Percentiles rank a stretch among this genome's conserved stretches.
These are phyloP conservation scores for Fusarium hostae DNA, from an alignment of 2,329 filamentous ascomycete genomes.

Conservation along the genomic window DNA sequence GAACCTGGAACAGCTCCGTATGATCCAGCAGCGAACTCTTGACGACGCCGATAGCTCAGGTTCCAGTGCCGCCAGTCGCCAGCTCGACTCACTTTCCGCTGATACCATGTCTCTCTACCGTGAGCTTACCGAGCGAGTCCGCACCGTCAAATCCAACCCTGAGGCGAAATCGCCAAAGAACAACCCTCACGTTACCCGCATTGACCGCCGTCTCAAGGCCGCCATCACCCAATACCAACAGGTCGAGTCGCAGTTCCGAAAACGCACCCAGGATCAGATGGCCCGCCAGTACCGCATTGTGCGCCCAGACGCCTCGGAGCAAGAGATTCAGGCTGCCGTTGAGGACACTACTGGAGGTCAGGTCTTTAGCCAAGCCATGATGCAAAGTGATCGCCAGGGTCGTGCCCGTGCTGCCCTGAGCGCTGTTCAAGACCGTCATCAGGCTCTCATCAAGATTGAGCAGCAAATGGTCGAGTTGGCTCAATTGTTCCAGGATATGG, in stretches of 20 bases:
- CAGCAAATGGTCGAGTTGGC: conserved; percentile 87
- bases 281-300: conserved; percentile 92
- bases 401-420: conserved; percentile 82
- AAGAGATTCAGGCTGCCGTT: conserved; percentile 81
- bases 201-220: conserved; percentile 81
- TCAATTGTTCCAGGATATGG: conserved; percentile 89
- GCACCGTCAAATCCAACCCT: conserved; percentile 82
- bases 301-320: conserved; percentile 80
- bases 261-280: conserved; percentile 84
- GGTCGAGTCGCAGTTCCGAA: conserved; percentile 82
- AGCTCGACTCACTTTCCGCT: conserved; percentile 78
- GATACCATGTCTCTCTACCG: conserved; percentile 89
- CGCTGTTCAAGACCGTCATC: conserved; percentile 85
- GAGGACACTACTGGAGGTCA: conserved; percentile 78
- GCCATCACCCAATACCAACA: conserved; percentile 86
- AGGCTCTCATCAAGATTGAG: conserved; percentile 92
- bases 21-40: conserved; percentile 76
- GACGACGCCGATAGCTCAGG: conserved; percentile 78
- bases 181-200: conserved; percentile 80
- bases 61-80: conserved; percentile 71
- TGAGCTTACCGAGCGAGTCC: conserved; percentile 80
- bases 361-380: conserved; percentile 88
- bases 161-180: conserved; percentile 80
- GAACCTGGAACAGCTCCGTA: conserved; percentile 77
- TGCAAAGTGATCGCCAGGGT: conserved; percentile 82